A percentile compares a stretch with the other conserved stretches of the same genome.
phyloP scores from a whole-genome alignment of 78 protist genomes.

The Guillardia theta region DNA sequence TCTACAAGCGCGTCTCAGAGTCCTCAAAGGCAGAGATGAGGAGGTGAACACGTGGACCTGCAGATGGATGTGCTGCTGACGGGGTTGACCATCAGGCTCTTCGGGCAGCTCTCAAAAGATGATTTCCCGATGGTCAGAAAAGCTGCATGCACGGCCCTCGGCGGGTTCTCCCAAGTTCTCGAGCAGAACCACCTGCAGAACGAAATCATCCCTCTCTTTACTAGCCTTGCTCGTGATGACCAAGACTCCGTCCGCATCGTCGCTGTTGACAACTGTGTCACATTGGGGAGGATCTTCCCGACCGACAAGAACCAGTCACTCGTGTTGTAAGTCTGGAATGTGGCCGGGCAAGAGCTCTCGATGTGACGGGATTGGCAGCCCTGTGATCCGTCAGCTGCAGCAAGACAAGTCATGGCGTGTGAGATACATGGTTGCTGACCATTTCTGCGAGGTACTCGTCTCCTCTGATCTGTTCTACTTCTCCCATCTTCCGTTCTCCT shows the following conservation, averaged over 20 bases:
- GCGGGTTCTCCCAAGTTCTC: slow-evolving; percentile 53
- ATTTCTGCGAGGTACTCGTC: slow-evolving; percentile 56
- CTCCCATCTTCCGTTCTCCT: background rate
- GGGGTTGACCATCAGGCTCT: slow-evolving; percentile 38
- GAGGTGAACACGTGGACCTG: too few relatives aligned
- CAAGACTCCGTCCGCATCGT: slow-evolving; percentile 95
- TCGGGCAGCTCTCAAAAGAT: slow-evolving; percentile 80
- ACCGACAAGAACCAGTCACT: slow-evolving; percentile 22
- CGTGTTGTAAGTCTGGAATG: background rate
- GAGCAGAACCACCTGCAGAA: slow-evolving; percentile 60
- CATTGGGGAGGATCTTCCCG: slow-evolving; percentile 65
- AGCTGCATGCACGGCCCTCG: slow-evolving; percentile 79
- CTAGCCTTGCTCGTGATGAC: slow-evolving; percentile 77
- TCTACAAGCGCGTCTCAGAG: slow-evolving; percentile 65
- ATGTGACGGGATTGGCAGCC: background rate
- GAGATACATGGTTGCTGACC: slow-evolving; percentile 92
- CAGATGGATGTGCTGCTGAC: too few relatives aligned
- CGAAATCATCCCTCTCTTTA: slow-evolving; percentile 84
- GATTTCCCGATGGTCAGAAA: slow-evolving; percentile 95
- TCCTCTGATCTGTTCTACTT: too few relatives aligned
- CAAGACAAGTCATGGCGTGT: slow-evolving; percentile 95
- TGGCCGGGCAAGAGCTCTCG: background rate
- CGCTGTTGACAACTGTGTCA: slow-evolving; percentile 83
- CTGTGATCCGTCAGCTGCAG: slow-evolving; percentile 36
- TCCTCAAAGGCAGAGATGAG: slow-evolving; percentile 64